phyloP scores from a whole-genome alignment of 2,329 filamentous ascomycete species.

The Hymenotorrendiella dingleyae region DNA sequence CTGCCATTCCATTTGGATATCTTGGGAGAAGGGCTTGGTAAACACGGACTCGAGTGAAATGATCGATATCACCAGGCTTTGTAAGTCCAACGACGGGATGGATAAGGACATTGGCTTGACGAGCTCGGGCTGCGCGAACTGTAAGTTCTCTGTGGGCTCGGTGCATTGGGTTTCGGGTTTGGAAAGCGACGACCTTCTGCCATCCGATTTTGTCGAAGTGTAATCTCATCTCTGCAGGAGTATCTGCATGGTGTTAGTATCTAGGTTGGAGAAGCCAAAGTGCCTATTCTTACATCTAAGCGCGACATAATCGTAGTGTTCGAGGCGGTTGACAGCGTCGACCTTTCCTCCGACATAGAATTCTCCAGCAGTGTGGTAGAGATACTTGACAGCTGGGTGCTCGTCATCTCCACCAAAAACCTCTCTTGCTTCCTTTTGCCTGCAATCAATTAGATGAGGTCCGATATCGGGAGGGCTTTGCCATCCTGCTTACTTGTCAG shows the following conservation, averaged over 20 bases:
- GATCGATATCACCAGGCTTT: conserved; percentile 98
- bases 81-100: conserved; percentile 97
- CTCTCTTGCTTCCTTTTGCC: conserved; percentile 81
- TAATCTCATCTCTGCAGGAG: conserved; percentile 85
- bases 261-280: neutral
- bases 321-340: conserved; percentile 87
- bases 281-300: conserved; percentile 67
- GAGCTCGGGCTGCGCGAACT: conserved; percentile 88
- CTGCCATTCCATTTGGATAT: conserved; percentile 99
- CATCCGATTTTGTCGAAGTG: conserved; percentile 99
- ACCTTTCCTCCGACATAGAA: conserved; percentile 95
- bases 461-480: neutral
- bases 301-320: conserved; percentile 98
- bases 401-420: conserved; percentile 91
- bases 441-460: conserved; percentile 33
- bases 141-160: conserved; percentile 96
- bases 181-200: conserved; percentile 96
- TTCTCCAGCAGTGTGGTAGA: conserved; percentile 73
- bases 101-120: conserved; percentile 97
- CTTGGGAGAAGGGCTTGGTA: conserved; percentile 95
- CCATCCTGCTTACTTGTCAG: conserved; percentile 79
- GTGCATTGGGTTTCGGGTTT: conserved; percentile 99
- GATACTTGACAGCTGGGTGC: conserved; percentile 88
- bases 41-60: conserved; percentile 98
- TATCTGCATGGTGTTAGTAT: conserved; percentile 49